A percentile compares a stretch with the other conserved stretches of the same genome.
These are phyloP conservation scores for Aschersonia sp. DNA, from an alignment of 2,329 filamentous ascomycete genomes.

Conservation along the genomic window DNA sequence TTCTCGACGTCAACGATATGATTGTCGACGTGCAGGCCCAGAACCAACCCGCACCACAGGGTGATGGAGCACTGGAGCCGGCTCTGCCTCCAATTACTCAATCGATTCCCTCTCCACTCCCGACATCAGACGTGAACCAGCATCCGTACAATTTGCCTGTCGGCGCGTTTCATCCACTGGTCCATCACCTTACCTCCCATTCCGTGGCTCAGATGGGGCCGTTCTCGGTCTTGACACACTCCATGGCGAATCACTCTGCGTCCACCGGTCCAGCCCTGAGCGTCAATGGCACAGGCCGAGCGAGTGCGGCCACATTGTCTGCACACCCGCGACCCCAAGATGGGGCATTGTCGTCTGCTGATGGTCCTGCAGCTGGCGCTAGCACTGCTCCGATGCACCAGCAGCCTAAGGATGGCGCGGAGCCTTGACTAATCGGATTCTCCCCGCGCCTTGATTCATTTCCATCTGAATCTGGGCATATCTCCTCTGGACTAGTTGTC, in stretches of 20 bases:
- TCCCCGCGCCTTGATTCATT: too few species aligned
- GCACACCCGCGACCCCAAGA: constrained; percentile 8
- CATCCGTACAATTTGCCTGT: constrained; percentile 8
- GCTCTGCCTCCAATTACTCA: constrained; percentile 7
- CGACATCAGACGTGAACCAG: constrained; percentile 11
- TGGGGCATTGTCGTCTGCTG: constrained; percentile 4
- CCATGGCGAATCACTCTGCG: constrained; percentile 14
- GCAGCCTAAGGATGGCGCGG: constrained; percentile 3
- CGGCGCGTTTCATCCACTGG: constrained; percentile 6
- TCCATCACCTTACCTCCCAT: constrained; percentile 8
- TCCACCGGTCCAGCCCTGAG: constrained; percentile 7
- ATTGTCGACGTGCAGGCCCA: constrained; percentile 17
- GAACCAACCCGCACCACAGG: not conserved
- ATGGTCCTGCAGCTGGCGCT: constrained; percentile 8
- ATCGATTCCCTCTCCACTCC: constrained; percentile 13
- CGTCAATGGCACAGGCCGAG: constrained; percentile 10
- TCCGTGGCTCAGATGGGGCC: constrained; percentile 8
- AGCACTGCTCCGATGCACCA: constrained; percentile 22
- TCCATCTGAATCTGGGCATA: too few species aligned
- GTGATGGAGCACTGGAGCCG: not conserved
- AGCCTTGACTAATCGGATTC: not conserved
- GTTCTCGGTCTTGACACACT: constrained; percentile 10
- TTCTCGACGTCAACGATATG: constrained; percentile 23
- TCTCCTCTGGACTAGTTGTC: too few species aligned
- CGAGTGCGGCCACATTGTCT: constrained; percentile 15